Percentiles rank a stretch among this genome's conserved stretches.
Evolutionary conservation across 2,329 filamentous ascomycete species (phyloP).

Genomic region (Amauroascus niger): DNA sequence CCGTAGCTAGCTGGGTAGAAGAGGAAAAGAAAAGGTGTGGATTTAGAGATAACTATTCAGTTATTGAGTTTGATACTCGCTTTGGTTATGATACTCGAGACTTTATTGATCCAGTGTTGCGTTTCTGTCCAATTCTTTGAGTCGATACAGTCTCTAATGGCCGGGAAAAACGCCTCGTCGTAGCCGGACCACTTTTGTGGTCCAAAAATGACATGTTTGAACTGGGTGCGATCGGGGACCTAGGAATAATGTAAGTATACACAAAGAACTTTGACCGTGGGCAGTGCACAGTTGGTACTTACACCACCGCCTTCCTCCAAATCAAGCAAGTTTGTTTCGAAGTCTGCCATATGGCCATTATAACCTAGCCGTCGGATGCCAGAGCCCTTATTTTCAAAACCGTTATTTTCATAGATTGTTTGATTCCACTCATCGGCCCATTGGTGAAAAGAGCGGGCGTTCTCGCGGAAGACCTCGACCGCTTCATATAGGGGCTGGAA

Average conservation of each 20-base stretch:
- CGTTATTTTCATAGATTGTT: conserved; percentile 58
- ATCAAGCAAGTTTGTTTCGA: conserved; percentile 78
- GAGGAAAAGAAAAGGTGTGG: too few relatives aligned
- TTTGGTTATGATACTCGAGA: conserved; percentile 55
- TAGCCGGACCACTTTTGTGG: conserved; percentile 67
- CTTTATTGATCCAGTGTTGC: conserved; percentile 59
- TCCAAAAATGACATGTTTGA: conserved; percentile 84
- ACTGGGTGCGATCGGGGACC: conserved; percentile 81
- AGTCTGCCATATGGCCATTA: conserved; percentile 67
- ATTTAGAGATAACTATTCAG: not conserved
- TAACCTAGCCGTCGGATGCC: conserved; percentile 60
- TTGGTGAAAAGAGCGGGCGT: conserved; percentile 56
- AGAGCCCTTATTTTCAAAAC: conserved; percentile 64
- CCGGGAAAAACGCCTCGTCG: conserved; percentile 63
- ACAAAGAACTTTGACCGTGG: not conserved
- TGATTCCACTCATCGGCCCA: conserved; percentile 74
- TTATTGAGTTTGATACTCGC: conserved; percentile 47
- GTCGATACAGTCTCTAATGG: conserved; percentile 71
- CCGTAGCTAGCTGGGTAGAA: too few relatives aligned
- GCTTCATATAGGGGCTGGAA: conserved; percentile 55
- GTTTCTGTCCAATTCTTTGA: conserved; percentile 60
- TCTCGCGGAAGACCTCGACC: conserved; percentile 49
- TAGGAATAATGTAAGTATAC: conserved; percentile 29
- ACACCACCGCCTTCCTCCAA: conserved; percentile 61
- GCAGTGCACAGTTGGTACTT: conserved; percentile 36